Evolutionary conservation across 2,329 filamentous ascomycete genomes (phyloP), one percentile per base, ranked within the genome.

Genomic region (Macroventuria anomochaeta): DNA sequence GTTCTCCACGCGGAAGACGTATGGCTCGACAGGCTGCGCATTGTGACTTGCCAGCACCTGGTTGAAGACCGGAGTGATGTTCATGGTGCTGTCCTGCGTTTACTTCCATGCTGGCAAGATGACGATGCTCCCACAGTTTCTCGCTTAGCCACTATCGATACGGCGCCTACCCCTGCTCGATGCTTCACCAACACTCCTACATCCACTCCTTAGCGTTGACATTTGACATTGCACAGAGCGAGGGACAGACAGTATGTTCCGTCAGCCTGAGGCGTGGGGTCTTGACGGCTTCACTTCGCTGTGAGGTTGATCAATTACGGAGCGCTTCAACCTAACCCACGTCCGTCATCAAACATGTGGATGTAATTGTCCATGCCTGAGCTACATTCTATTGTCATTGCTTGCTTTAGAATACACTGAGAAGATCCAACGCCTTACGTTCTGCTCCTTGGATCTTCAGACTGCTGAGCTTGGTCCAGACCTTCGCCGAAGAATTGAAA

Each of bases 31-130:
- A 7, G 80, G 76, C 23, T 78, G 77, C 37, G 82, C 81, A 74
- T 84, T 77, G 57, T 84, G 84, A 63, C 81, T 77, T 66, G 82
- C 82, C 20, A 93, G 81, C 39, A 88, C 81, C 71, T 87, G 80
- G 72, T 91, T 87, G 76, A 93, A 88, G 37, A 82, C 71, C 31
- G 85, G 78, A 7, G 89, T 91, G 55, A 92, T 80, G 71, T 93
- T 83, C 58, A 79, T 76, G 60, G 58, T 64, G 61, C 55, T 53
- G 60, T 56, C 49, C 33, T 54, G 39, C 50, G 46, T 29, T 50
- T 47, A 36, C 31, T 36, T 49, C 33, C 34, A 39, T 46, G 52
- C 51, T 61, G 57, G 54, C 46, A 52, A 49, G 46, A 65, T 68
- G 65, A 69, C 62, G 66, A 64, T 61, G 61, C 53, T 63, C 61